Percentiles rank a stretch among this genome's conserved stretches.
Evolutionary conservation across 495 filamentous ascomycete genomes (phyloP).

Genomic region (Hamigera avellanea): DNA sequence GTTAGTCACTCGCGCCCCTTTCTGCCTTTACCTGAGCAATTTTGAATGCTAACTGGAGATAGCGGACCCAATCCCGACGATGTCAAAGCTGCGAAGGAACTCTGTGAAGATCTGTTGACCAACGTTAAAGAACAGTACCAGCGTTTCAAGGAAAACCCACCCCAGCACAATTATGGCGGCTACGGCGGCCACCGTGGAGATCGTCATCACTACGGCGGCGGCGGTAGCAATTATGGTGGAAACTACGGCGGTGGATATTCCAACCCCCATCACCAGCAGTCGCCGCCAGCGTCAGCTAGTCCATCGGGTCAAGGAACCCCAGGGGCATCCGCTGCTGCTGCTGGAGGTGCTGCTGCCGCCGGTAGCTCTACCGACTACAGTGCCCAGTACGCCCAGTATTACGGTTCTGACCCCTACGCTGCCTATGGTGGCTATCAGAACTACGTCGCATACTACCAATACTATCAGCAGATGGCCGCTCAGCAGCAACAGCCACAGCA

Average conservation of each 20-base stretch:
- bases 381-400: slow-evolving; percentile 80
- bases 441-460: slow-evolving; percentile 57
- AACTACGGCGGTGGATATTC: slow-evolving; percentile 24
- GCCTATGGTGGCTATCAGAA: slow-evolving; percentile 80
- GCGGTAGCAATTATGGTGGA: slow-evolving; percentile 19
- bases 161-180: slow-evolving; percentile 49
- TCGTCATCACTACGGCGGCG: slow-evolving; percentile 16
- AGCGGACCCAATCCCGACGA: slow-evolving; percentile 80
- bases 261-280: slow-evolving; percentile 27
- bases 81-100: slow-evolving; percentile 76
- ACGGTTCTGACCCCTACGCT: slow-evolving; percentile 74
- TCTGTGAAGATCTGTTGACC: slow-evolving; percentile 73
- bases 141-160: slow-evolving; percentile 74
- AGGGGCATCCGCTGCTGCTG: slow-evolving; percentile 24
- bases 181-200: slow-evolving; percentile 35
- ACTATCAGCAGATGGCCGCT: slow-evolving; percentile 54
- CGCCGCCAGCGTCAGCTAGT: slow-evolving; percentile 28
- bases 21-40: background rate
- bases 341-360: slow-evolving; percentile 28
- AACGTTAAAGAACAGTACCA: slow-evolving; percentile 84
- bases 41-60: slow-evolving; percentile 18
- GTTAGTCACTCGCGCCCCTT: slow-evolving; percentile 32
- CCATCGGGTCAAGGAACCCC: slow-evolving; percentile 20
- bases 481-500: slow-evolving; percentile 33
- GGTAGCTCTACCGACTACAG: slow-evolving; percentile 48